Base-by-base conservation (phyloP, 2,329 filamentous ascomycete species). In the Coniosporium uncinatum region DNA sequence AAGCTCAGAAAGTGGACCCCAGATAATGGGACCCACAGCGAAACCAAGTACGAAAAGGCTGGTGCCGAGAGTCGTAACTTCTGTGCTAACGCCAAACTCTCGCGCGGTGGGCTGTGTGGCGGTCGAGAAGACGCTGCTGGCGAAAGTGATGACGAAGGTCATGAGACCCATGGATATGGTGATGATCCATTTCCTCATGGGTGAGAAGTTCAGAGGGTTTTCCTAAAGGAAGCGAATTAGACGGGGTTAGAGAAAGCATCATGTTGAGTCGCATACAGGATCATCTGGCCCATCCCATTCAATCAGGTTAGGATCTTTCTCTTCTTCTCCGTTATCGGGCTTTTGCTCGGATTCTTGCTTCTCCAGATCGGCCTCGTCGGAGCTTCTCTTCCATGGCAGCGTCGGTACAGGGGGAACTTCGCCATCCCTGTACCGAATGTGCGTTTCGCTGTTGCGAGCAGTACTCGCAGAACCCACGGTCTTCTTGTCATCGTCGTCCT, bases 11-110 rank as follows among this genome's bases (percentile, higher is more conserved):
- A 41, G 29, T 11, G 45, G 49, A 14, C 38, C 46, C 61, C 61
- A 66, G 2, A 66, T 49, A 13, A 65, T 45, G 1, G 63, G 64
- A 3, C 64, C 64, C 5, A 66, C 51, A 13, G 63, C 63, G 42
- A 67, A 67, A 17, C 64, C 33, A n/a, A 67, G 46, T 16, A 67
- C 64, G 53, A 66, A 67, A 16, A 67, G 58, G n/a, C 59, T 63
- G 22, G 65, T 43, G 42, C 62, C 63, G 11, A 70, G 53, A 6
- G 63, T 65, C 17, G 61, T 63, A 29, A 69, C 50, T 42, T 64
- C 62, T 41, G 63, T 58, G 32, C 54, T 59, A 19, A 60, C 55
- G n/a, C 50, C 43, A 41, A 67, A 68, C 33, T 67, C 58, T 5
- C 49, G 24, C 42, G 64, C 59, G 37, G 69, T 58, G 37, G 66